phyloP scores from a whole-genome alignment of 306 rosid genomes.

The Aeschynomene evenia region DNA sequence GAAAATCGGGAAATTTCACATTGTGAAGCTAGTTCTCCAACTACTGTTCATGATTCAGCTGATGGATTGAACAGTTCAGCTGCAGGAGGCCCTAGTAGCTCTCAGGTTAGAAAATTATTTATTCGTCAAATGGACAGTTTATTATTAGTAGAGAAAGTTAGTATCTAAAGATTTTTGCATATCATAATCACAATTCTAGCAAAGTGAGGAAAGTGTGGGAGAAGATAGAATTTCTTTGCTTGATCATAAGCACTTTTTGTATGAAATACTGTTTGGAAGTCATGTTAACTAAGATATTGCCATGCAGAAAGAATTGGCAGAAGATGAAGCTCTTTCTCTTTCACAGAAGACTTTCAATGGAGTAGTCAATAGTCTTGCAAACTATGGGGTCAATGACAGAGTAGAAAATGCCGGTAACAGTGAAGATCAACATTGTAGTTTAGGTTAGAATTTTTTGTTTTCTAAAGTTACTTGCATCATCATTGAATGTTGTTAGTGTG shows the following conservation, averaged over 20 bases:
- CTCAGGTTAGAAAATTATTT: conserved; percentile 41
- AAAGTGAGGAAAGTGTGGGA: conserved; percentile 30
- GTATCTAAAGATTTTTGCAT: conserved; percentile 24
- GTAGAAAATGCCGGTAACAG: conserved; percentile 30
- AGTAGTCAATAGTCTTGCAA: conserved; percentile 15
- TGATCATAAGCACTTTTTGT: conserved; percentile 13
- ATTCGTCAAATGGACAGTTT: not conserved
- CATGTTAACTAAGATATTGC: conserved; percentile 29
- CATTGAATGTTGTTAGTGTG: not conserved
- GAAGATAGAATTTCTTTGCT: conserved; percentile 31
- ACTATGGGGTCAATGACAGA: conserved; percentile 27
- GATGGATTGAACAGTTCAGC: conserved; percentile 39
- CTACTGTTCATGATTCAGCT: conserved; percentile 32
- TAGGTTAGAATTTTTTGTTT: conserved; percentile 47
- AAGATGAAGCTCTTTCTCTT: conserved; percentile 32
- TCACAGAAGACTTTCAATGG: conserved; percentile 30
- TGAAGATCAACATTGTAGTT: conserved; percentile 36
- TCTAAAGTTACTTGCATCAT: conserved; percentile 18
- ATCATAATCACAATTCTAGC: conserved; percentile 32
- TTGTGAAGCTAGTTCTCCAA: conserved; percentile 37
- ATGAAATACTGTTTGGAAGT: conserved; percentile 25
- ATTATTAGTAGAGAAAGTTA: conserved; percentile 23
- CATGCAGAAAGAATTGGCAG: conserved; percentile 41
- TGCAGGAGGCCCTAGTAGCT: conserved; percentile 37
- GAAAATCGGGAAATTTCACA: conserved; percentile 29